These are phyloP conservation scores for Paramecium pentaurelia DNA, from an alignment of 73 alveolate species.

Conservation along the genomic window DNA sequence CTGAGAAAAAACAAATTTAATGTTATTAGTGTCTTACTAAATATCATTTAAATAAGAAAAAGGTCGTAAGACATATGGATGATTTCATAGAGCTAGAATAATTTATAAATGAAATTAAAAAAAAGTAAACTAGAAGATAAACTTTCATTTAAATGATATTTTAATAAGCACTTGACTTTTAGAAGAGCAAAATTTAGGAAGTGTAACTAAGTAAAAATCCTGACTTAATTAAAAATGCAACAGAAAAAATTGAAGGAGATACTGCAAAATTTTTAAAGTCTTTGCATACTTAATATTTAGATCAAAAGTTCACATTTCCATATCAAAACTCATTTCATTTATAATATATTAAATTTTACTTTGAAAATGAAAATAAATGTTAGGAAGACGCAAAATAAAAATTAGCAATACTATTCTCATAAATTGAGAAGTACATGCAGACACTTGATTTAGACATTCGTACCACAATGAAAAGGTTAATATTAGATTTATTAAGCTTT, in stretches of 20 bases:
- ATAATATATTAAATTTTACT: background rate
- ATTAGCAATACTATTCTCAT: background rate
- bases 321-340: background rate
- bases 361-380: background rate
- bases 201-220: background rate
- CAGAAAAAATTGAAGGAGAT: background rate
- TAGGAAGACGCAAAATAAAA: background rate
- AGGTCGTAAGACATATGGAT: background rate
- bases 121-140: background rate
- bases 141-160: background rate
- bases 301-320: background rate
- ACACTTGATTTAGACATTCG: background rate
- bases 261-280: background rate
- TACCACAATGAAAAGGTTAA: background rate
- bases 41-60: background rate
- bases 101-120: background rate
- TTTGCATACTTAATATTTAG: background rate
- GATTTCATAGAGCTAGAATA: background rate
- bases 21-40: background rate
- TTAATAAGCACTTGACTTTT: background rate
- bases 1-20: background rate
- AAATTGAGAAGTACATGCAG: background rate
- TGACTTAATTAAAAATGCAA: background rate
- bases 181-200: background rate
- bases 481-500: background rate